phyloP scores from a whole-genome alignment of 768 basidiomycete genomes.

The Calocybe gangraenosa region DNA sequence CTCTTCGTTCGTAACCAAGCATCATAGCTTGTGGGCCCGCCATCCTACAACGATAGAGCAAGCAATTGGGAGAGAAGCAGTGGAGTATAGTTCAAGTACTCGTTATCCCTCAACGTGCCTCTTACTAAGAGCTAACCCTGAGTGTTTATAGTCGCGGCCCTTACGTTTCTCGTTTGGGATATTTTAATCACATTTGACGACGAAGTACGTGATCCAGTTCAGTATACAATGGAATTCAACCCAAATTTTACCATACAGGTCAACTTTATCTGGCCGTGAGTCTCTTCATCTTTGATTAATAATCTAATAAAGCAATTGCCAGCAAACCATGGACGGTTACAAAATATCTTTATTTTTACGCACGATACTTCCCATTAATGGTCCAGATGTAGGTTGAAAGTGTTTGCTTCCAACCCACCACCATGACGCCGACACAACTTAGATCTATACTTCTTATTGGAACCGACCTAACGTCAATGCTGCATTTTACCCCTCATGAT shows the following conservation, averaged over 20 bases:
- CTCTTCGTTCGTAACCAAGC: not conserved
- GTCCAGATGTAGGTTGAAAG: slow-evolving; percentile 28
- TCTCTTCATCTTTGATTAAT: not conserved
- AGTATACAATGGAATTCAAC: not conserved
- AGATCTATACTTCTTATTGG: slow-evolving; percentile 32
- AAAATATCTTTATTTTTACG: slow-evolving; percentile 32
- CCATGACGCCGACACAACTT: not conserved
- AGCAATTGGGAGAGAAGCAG: slow-evolving; percentile 3
- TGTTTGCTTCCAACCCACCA: not conserved
- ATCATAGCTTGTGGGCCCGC: not conserved
- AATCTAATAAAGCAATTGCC: not conserved
- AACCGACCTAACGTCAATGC: slow-evolving; percentile 28
- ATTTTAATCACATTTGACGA: slow-evolving; percentile 35
- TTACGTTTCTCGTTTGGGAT: slow-evolving; percentile 37
- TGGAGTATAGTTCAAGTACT: slow-evolving; percentile 8
- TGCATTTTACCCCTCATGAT: slow-evolving; percentile 33
- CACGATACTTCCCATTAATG: slow-evolving; percentile 33
- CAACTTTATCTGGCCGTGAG: slow-evolving; percentile 38
- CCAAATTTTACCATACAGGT: slow-evolving; percentile 20
- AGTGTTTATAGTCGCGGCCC: slow-evolving; percentile 25
- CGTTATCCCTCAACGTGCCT: too few relatives aligned
- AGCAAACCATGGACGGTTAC: slow-evolving; percentile 28
- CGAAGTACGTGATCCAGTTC: slow-evolving; percentile 26
- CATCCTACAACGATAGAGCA: not conserved
- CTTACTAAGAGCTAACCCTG: not conserved